These are phyloP conservation scores for Wickerhamomyces hampshirensis DNA, from an alignment of 805 yeast genomes.

Conservation along the genomic window DNA sequence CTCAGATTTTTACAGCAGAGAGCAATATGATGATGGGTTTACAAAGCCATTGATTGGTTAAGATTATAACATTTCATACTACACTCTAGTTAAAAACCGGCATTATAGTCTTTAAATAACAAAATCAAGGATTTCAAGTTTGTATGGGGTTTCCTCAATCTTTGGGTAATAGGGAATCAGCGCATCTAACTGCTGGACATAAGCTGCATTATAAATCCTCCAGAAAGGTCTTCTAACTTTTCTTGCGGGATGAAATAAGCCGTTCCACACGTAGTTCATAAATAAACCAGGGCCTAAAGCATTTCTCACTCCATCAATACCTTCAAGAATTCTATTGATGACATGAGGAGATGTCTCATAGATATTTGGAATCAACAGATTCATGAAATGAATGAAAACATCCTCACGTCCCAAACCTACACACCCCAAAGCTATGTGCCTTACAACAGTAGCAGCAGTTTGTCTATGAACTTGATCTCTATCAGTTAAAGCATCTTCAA, in stretches of 20 bases:
- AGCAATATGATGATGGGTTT: not conserved
- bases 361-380: slow-evolving; percentile 80
- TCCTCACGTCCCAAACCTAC: slow-evolving; percentile 73
- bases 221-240: slow-evolving; percentile 83
- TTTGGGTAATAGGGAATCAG: slow-evolving; percentile 81
- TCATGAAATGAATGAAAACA: slow-evolving; percentile 77
- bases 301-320: slow-evolving; percentile 65
- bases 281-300: slow-evolving; percentile 74
- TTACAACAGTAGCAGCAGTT: slow-evolving; percentile 85
- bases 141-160: slow-evolving; percentile 29
- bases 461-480: slow-evolving; percentile 92
- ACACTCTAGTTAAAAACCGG: too few relatives aligned
- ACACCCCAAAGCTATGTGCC: slow-evolving; percentile 76
- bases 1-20: slow-evolving; percentile 2
- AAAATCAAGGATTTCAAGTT: slow-evolving; percentile 18
- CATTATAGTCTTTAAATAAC: too few relatives aligned
- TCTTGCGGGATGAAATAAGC: slow-evolving; percentile 89
- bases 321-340: slow-evolving; percentile 73
- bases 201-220: slow-evolving; percentile 74
- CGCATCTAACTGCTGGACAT: slow-evolving; percentile 67
- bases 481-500: slow-evolving; percentile 88
- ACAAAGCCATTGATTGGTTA: slow-evolving; percentile 1
- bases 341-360: slow-evolving; percentile 97
- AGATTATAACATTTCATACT: too few relatives aligned
- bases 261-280: slow-evolving; percentile 77